Evolutionary conservation across 2,329 filamentous ascomycete genomes (phyloP).

Genomic region (Macroventuria anomochaeta): DNA sequence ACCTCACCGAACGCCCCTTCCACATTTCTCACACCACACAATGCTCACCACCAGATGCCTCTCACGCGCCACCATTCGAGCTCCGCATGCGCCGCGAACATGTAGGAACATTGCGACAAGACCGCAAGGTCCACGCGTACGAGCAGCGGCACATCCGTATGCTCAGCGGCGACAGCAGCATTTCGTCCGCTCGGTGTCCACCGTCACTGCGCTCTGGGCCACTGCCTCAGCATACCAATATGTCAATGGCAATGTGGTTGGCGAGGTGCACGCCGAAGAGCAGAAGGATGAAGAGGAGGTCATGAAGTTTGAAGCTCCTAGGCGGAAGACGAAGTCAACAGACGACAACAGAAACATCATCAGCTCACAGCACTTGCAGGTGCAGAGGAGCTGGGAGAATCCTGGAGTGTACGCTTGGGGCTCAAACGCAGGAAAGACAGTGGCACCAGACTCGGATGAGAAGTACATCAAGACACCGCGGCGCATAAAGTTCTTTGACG

Average conservation of each 20-base stretch:
- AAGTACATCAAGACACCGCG: conserved; percentile 78
- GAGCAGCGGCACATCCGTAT: conserved; percentile 46
- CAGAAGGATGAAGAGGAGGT: conserved; percentile 59
- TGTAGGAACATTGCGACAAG: conserved; percentile 37
- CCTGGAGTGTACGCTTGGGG: conserved; percentile 96
- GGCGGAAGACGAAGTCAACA: conserved; percentile 62
- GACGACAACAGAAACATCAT: conserved; percentile 78
- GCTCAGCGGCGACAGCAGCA: conserved; percentile 55
- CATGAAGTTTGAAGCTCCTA: conserved; percentile 71
- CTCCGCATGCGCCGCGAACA: conserved; percentile 30
- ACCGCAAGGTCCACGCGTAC: conserved; percentile 26
- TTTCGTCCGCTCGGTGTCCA: conserved; percentile 52
- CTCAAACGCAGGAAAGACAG: conserved; percentile 83
- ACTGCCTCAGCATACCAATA: conserved; percentile 55
- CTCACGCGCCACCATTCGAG: conserved; percentile 38
- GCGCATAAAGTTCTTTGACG: conserved; percentile 82
- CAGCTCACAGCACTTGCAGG: conserved; percentile 85
- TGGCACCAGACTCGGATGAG: conserved; percentile 81
- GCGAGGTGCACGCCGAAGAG: conserved; percentile 57
- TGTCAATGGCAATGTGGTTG: conserved; percentile 50
- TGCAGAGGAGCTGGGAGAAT: conserved; percentile 79
- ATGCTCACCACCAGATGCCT: conserved; percentile 44
- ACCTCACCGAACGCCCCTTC: background rate
- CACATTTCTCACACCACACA: conserved; percentile 20
- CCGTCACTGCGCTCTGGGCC: conserved; percentile 52